Evolutionary conservation across 495 filamentous ascomycete species (phyloP), one percentile per base, ranked within the genome.

Genomic region (Rhypophila decipiens): DNA sequence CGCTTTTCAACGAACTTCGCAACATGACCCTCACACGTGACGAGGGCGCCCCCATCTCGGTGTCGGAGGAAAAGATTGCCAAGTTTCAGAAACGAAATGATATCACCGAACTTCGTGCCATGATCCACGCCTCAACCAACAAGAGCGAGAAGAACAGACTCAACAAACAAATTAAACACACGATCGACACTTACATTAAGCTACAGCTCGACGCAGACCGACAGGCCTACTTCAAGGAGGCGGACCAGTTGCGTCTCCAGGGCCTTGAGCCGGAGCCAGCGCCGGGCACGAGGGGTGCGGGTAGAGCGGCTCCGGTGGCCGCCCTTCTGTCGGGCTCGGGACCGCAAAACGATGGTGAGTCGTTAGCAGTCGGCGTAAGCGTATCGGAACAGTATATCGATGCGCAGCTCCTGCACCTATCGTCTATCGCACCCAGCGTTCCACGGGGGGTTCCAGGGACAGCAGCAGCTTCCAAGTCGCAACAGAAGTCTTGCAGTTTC

Each of bases 151-250:
- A n/a, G n/a, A n/a, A n/a, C n/a, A n/a, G n/a, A n/a, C n/a, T n/a
- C n/a, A n/a, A n/a, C n/a, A n/a, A n/a, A n/a, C n/a, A n/a, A n/a
- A n/a, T n/a, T 20, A 31, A 9, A 0, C 42, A 17, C 31, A 43
- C 15, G 24, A 1, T 49, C 31, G 18, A 49, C 36, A 49, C 47
- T 43, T 49, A 31, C 39, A 49, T 11, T 11, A 49, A 31, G 40
- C 40, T 49, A 31, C 37, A 49, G 39, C 47, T 49, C 38, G 47
- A 49, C 11, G 1, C 18, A n/a, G 39, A 49, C 35, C 47, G 47
- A 19, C 37, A 49, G 39, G 47, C 47, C 39, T 43, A 43, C 23
- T 49, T 49, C 37, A 43, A 49, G 39, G 33, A 49, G 47, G 47
- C 39, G 39, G 47, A 49, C 31, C 39, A 33, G n/a, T 49, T 49